Evolutionary conservation across 768 basidiomycete species (phyloP).

Genomic region (Mycena albidolilacea): DNA sequence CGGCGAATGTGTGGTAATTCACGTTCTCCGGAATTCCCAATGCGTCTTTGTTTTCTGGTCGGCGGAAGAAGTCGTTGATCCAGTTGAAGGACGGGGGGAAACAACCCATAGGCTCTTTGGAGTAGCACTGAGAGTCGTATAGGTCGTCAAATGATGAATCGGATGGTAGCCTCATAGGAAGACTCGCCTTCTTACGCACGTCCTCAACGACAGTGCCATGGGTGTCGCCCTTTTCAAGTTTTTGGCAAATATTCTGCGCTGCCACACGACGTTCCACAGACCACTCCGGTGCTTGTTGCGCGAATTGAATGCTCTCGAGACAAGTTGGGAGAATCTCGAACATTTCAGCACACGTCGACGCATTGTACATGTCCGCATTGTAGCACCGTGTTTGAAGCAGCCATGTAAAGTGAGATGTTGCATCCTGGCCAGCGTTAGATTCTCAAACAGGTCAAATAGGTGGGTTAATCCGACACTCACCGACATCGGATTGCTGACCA

Average conservation of each 20-base stretch:
- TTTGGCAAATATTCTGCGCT: conserved; percentile 28
- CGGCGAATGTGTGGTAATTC: conserved; percentile 29
- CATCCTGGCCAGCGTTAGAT: conserved; percentile 39
- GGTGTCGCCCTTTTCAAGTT: conserved; percentile 24
- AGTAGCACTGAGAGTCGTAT: conserved; percentile 14
- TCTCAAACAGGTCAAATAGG: neutral
- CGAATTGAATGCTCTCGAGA: conserved; percentile 42
- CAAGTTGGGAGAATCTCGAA: conserved; percentile 45
- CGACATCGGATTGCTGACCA: conserved; percentile 49
- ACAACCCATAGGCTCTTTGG: conserved; percentile 26
- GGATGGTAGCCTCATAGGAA: neutral
- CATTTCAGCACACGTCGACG: conserved; percentile 46
- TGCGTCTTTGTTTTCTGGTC: conserved; percentile 28
- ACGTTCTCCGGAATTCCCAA: conserved; percentile 41
- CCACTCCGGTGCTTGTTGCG: conserved; percentile 32
- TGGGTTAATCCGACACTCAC: conserved; percentile 22
- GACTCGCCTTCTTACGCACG: conserved; percentile 37
- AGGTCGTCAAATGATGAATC: neutral
- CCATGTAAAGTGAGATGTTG: conserved; percentile 48
- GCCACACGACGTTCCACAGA: conserved; percentile 24
- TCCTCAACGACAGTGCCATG: conserved; percentile 41
- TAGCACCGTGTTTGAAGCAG: conserved; percentile 48
- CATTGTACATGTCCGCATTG: conserved; percentile 47
- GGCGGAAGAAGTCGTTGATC: conserved; percentile 39
- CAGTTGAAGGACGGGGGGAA: conserved; percentile 37